Evolutionary conservation across 768 basidiomycete genomes (phyloP), one percentile per base, ranked within the genome.

Genomic region (Agaricus blazei): DNA sequence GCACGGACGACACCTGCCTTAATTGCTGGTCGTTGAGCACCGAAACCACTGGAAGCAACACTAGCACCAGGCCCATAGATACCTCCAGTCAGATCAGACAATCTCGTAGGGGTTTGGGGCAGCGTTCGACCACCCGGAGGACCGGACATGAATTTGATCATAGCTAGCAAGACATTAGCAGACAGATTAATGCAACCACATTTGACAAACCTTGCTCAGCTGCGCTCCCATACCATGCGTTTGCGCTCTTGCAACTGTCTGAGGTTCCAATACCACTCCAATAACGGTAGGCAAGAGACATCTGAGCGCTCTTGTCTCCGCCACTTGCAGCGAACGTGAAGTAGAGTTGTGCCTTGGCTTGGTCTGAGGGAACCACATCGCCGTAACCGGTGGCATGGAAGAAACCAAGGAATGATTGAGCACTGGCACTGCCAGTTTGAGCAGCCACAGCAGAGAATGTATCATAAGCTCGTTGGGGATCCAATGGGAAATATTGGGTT

Each of bases 51-150:
- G 0, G 92, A 95, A 7, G 93, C 92, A 48, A 93, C 91, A 56
- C 93, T 95, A 2, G 96, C 93, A 47, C 96, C 94, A 14, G 90
- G 89, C 2, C 97, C 97, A 65, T 88, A 98, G n/a, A 91, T 83
- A 5, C 97, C 97, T 14, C 96, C 97, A 8, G 76, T 83, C 3
- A 96, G 77, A 69, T 98, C 97, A 1, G 95, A 96, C 2, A 98
- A 73, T 4, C 87, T 78, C 0, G 90, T 88, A 15, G 90, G 76
- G 0, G 89, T 87, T 47, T 89, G 82, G 0, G 93, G 91, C 2
- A 99, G 75, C 0, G 90, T 90, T 9, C 83, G 78, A 4, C 97
- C 97, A 5, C 94, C 95, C 3, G 94, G 93, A 24, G 97, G 93
- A 7, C 97, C 96, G 1, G 88, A 79, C 37, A 84, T 65, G 67